Evolutionary conservation across 169 alveolate genomes (phyloP).

Genomic region (Prorocentrum cordatum): DNA sequence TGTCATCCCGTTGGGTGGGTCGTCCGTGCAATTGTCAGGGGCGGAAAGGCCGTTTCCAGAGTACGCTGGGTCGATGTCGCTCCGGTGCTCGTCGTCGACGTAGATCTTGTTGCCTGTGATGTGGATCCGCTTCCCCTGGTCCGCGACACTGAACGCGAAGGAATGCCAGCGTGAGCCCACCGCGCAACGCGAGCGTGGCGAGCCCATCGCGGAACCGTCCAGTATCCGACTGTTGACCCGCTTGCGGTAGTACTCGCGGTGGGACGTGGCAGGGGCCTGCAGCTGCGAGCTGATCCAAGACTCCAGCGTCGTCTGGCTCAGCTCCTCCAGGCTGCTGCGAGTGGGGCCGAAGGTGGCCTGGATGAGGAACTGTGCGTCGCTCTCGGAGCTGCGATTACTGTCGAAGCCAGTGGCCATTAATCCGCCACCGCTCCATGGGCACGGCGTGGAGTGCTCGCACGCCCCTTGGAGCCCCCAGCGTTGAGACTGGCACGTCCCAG

Average conservation of each 20-base stretch:
- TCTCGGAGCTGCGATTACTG: constrained; percentile 17
- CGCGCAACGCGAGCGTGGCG: constrained; percentile 1
- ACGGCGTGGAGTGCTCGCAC: too few relatives aligned
- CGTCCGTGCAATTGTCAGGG: not conserved
- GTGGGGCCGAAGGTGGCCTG: constrained; percentile 44
- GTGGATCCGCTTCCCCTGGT: constrained; percentile 5
- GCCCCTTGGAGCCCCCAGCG: too few relatives aligned
- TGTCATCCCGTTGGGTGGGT: too few relatives aligned
- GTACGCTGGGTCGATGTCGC: constrained; percentile 5
- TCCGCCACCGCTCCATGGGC: too few relatives aligned
- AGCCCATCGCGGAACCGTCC: not conserved
- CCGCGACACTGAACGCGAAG: too few relatives aligned
- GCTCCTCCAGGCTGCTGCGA: constrained; percentile 1
- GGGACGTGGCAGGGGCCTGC: not conserved
- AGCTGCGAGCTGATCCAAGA: constrained; percentile 18
- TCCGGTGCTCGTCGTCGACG: constrained; percentile 7
- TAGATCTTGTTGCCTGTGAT: constrained; percentile 11
- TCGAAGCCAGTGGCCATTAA: too few relatives aligned
- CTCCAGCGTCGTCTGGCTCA: not conserved
- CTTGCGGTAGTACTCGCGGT: constrained; percentile 24
- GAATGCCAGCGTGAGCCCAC: too few relatives aligned
- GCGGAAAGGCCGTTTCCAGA: not conserved
- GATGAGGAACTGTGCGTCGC: constrained; percentile 26
- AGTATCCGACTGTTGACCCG: constrained; percentile 23
- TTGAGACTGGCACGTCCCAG: too few relatives aligned